Conservation (phyloP, 768 basidiomycete genomes). For the Inosperma sp. region DNA sequence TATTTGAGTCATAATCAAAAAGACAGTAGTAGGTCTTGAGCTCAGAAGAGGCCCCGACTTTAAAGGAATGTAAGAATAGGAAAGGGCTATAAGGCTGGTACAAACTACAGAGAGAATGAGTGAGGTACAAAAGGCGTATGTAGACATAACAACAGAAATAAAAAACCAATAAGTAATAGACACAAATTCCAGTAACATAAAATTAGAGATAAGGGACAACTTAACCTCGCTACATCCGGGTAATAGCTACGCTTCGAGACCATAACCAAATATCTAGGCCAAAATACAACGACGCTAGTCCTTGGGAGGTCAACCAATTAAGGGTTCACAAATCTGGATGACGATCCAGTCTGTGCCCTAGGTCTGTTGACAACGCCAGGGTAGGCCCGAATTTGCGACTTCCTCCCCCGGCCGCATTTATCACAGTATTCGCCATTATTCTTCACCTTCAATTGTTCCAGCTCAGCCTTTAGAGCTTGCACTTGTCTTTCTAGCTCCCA, state of each 20-base stretch:
- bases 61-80: neutral
- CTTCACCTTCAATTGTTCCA: conserved; percentile 46
- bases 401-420: conserved; percentile 53
- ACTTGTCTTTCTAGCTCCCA: conserved; percentile 75
- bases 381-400: conserved; percentile 12
- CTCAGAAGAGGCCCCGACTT: neutral
- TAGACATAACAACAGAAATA: neutral
- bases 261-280: too few relatives aligned
- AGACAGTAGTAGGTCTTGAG: neutral
- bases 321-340: conserved; percentile 58
- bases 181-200: neutral
- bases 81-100: neutral
- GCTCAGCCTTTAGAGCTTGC: conserved; percentile 62
- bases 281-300: neutral
- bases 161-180: neutral
- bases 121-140: neutral
- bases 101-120: neutral
- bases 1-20: neutral
- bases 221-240: too few relatives aligned
- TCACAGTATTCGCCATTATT: conserved; percentile 44
- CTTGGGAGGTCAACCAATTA: conserved; percentile 27
- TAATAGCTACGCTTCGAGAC: too few relatives aligned
- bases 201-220: too few relatives aligned
- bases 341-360: conserved; percentile 61
- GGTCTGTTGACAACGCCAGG: conserved; percentile 56